These are phyloP conservation scores for Gossypium rotundifolium DNA, from an alignment of 345 rosid genomes.

Conservation along the genomic window DNA sequence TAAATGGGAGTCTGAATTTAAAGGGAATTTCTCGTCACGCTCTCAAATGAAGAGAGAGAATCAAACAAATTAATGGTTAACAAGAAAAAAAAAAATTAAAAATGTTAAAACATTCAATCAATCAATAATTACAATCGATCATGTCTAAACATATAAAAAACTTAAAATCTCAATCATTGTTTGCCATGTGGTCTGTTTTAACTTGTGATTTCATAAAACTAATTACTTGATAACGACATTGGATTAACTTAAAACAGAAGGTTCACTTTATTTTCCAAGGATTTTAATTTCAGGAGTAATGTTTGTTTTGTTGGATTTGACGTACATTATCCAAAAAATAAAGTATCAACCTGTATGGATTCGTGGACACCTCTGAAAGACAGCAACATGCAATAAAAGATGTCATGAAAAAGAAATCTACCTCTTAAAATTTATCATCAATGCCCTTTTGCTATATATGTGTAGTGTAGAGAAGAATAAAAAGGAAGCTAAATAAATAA, in stretches of 20 bases:
- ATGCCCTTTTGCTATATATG: background rate
- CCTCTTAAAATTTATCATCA: background rate
- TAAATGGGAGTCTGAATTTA: background rate
- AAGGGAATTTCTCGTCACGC: background rate
- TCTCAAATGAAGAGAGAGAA: background rate
- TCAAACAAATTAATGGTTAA: background rate
- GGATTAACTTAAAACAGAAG: background rate
- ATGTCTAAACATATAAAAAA: background rate
- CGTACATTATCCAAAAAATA: no score
- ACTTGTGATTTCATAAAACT: background rate
- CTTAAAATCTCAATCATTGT: background rate
- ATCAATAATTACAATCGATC: background rate
- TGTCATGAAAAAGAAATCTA: background rate
- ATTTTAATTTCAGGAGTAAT: background rate
- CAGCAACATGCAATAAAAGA: background rate
- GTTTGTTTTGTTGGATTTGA: background rate
- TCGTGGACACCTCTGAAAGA: background rate
- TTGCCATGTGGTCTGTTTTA: background rate
- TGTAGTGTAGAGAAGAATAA: no score
- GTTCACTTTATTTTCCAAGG: background rate
- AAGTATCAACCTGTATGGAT: no score
- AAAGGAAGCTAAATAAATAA: no score
- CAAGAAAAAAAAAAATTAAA: background rate
- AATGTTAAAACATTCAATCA: background rate
- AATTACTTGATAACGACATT: background rate